Base-by-base conservation (phyloP, 2,329 filamentous ascomycete genomes). In the Gliomastix tumulicola region DNA sequence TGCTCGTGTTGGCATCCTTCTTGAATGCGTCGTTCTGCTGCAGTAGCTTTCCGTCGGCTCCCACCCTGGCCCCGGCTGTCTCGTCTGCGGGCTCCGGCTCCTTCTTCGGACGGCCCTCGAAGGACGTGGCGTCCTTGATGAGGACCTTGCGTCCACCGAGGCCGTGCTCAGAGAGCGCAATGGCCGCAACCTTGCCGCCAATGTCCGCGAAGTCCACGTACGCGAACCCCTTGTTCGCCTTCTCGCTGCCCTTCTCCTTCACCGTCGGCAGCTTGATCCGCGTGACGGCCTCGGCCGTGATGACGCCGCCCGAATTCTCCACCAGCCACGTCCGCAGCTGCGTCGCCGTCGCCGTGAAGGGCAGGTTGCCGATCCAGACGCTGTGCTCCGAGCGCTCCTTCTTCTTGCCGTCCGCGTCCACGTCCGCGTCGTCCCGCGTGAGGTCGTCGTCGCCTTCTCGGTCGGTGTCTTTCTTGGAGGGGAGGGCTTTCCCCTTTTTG, bases 301-400 rank as follows among this genome's bases (percentile, higher is more conserved):
- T 78, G 38, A 70, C 65, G 41, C 78, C 81, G 34, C 80, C 79
- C 7, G 79, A 80, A 54, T 80, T 77, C 25, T 80, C 74, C 22
- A 82, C 74, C n/a, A 98, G 66, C 73, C 94, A 97, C 42, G 74
- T 75, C 51, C 82, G 80, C 34, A 98, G 66, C 43, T 88, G 80
- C 11, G 76, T 67, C 41, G 83, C 79, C 31, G 84, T 92, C 28
- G 83, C 69, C 32, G 76, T 78, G 69, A 90, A 98, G n/a, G 84
- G 78, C 44, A 98, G 65, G 61, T 98, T 98, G 50, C 94, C 92
- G 49, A 98, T 86, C 92, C 92, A 98, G 46, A 98, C 78, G 43
- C 88, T 87, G 59, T 88, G 80, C 15, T 85, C 79, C 9, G 88
- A 92, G 41, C 87, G 82, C 48, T 69, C 64, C 46, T 73, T 68